These are phyloP conservation scores for Effrenium voratum DNA, from an alignment of 73 alveolate genomes.

Conservation along the genomic window DNA sequence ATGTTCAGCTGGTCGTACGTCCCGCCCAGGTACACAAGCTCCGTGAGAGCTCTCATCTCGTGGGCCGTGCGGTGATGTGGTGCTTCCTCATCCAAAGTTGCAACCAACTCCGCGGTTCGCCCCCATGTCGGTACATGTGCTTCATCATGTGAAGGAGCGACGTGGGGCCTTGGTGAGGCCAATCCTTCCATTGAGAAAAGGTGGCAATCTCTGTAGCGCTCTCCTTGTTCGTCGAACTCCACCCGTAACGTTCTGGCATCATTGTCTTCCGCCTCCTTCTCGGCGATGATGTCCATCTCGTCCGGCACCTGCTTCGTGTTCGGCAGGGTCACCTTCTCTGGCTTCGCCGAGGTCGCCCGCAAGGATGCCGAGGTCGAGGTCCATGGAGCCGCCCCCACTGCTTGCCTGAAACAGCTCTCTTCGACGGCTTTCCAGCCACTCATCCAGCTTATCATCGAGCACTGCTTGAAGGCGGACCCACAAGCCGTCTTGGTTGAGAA, in stretches of 20 bases:
- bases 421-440: background rate
- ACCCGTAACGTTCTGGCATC: background rate
- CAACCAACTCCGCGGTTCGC: background rate
- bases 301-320: background rate
- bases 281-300: background rate
- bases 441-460: background rate
- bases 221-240: background rate
- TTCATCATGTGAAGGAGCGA: background rate
- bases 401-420: background rate
- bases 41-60: background rate
- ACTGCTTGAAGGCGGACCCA: background rate
- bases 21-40: background rate
- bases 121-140: background rate
- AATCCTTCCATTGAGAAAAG: background rate
- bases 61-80: background rate
- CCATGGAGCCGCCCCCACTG: background rate
- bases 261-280: background rate
- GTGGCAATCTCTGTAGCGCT: background rate
- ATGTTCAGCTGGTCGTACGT: background rate
- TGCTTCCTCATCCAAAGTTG: background rate
- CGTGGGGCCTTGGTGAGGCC: background rate
- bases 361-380: background rate
- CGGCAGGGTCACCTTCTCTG: too few relatives aligned
- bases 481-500: background rate
- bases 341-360: background rate